phyloP scores from a whole-genome alignment of 305 asterid genomes.

The Fraxinus baroniana region DNA sequence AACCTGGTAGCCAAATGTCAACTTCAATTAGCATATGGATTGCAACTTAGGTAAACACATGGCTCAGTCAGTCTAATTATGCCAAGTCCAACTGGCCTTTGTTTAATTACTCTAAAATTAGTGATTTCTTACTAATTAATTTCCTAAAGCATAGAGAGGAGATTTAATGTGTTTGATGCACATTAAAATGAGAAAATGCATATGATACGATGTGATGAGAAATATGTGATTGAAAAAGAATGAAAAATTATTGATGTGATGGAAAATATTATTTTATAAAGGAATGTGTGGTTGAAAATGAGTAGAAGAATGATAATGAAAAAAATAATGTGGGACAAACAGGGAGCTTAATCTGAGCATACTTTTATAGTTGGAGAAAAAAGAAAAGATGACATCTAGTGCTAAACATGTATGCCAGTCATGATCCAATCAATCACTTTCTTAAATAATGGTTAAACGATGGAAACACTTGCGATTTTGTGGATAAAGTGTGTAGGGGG shows the following conservation, averaged over 20 bases:
- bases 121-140: conserved; percentile 7
- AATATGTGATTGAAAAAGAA: too few relatives aligned
- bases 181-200: too few relatives aligned
- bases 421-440: background rate
- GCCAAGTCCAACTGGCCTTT: conserved; percentile 11
- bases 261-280: too few relatives aligned
- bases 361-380: background rate
- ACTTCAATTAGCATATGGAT: background rate
- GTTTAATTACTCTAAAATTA: background rate
- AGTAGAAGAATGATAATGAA: too few relatives aligned
- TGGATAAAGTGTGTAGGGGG: background rate
- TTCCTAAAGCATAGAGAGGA: background rate
- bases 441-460: background rate
- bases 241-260: too few relatives aligned
- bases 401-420: background rate
- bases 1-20: background rate
- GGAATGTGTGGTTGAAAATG: too few relatives aligned
- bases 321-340: too few relatives aligned
- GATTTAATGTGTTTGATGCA: too few relatives aligned
- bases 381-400: background rate
- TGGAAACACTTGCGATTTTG: background rate
- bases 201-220: too few relatives aligned
- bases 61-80: background rate
- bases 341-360: background rate
- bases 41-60: conserved; percentile 7